These are phyloP conservation scores for Aspergillus ochraceoroseus DNA, from an alignment of 2,329 filamentous ascomycete genomes.

Conservation along the genomic window DNA sequence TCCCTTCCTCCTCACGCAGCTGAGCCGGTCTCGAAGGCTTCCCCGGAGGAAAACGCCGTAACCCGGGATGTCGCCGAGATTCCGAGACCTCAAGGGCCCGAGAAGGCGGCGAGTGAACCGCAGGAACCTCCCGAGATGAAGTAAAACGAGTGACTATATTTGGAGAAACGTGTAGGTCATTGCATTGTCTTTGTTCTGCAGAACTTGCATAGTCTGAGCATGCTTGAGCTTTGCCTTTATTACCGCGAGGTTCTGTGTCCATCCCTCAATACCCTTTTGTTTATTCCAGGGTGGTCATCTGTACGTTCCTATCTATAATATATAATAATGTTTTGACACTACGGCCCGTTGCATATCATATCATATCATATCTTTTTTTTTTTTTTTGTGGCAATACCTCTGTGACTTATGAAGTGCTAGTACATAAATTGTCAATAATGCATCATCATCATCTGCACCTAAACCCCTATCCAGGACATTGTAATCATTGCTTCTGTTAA, in stretches of 20 bases:
- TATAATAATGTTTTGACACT: constrained; percentile 23
- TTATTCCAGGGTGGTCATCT: constrained; percentile 18
- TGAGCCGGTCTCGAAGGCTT: constrained; percentile 22
- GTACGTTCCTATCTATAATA: constrained; percentile 17
- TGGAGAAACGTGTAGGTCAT: not conserved
- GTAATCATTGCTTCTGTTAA: too few relatives aligned
- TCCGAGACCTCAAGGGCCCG: constrained; percentile 12
- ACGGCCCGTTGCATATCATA: too few relatives aligned
- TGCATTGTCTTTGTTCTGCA: constrained; percentile 8
- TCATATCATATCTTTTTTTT: constrained; percentile 15
- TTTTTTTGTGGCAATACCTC: constrained; percentile 1
- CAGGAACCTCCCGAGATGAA: constrained; percentile 20
- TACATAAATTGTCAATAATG: too few relatives aligned
- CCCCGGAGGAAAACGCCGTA: constrained; percentile 14
- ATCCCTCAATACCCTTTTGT: constrained; percentile 24
- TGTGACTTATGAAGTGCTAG: too few relatives aligned
- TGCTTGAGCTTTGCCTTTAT: constrained; percentile 12
- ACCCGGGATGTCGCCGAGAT: constrained; percentile 13
- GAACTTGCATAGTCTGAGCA: constrained; percentile 19
- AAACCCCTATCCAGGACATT: too few relatives aligned
- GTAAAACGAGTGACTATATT: constrained; percentile 13
- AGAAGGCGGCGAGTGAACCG: constrained; percentile 27
- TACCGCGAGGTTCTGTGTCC: constrained; percentile 19
- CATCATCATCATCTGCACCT: too few relatives aligned
- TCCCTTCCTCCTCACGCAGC: constrained; percentile 19